Evolutionary conservation across 1,284 basidiomycete genomes (phyloP).

Genomic region (Microbotryum violaceum): DNA sequence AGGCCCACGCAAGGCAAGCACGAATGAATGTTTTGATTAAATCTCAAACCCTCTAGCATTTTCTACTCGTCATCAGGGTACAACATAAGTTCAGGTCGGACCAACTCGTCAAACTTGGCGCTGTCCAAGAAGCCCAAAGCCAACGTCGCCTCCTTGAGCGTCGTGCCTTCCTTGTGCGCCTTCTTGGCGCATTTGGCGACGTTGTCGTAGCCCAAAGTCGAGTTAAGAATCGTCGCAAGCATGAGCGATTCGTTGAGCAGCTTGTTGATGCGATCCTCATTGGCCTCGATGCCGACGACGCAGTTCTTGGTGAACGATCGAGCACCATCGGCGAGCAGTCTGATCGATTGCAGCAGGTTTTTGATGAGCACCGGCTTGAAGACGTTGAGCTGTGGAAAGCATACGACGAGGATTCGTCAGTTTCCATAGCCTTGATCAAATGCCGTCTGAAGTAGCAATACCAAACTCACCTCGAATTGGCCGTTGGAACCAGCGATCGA

Average conservation of each 20-base stretch:
- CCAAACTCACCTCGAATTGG: constrained; percentile 74
- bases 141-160: constrained; percentile 89
- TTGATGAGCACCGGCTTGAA: constrained; percentile 99
- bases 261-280: constrained; percentile 82
- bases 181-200: constrained; percentile 99
- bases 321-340: constrained; percentile 83
- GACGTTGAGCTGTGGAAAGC: constrained; percentile 67
- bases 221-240: constrained; percentile 92
- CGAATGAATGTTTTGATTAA: too few relatives aligned
- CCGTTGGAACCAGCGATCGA: constrained; percentile 89
- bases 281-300: constrained; percentile 90
- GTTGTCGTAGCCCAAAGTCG: constrained; percentile 89
- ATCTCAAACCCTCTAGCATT: background rate
- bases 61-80: constrained; percentile 22
- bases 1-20: too few relatives aligned
- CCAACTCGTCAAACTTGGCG: constrained; percentile 92
- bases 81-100: constrained; percentile 69
- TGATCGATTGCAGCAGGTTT: constrained; percentile 92
- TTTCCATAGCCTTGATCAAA: background rate
- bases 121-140: constrained; percentile 73
- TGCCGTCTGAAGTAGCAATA: background rate
- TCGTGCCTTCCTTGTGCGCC: constrained; percentile 95
- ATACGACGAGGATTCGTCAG: background rate
- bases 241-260: constrained; percentile 92
- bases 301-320: constrained; percentile 95